Conservation (phyloP, 495 filamentous ascomycete species). For the Xylaria palmicola region DNA sequence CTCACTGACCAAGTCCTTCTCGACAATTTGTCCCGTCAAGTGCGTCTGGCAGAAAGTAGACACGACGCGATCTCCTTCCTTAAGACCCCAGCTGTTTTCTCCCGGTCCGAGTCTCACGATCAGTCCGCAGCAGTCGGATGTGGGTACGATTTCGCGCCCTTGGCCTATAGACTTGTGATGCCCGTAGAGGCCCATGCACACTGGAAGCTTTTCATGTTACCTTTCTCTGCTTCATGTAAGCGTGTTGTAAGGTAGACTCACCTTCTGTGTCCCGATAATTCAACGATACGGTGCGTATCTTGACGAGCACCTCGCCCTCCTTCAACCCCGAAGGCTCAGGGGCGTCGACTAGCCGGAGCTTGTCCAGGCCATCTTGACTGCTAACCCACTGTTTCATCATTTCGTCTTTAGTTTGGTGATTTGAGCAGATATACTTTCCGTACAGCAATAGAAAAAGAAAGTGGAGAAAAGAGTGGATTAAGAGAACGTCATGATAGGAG, state of each 20-base stretch:
- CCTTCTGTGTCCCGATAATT: slow-evolving; percentile 60
- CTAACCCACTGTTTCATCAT: slow-evolving; percentile 48
- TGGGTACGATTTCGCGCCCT: slow-evolving; percentile 33
- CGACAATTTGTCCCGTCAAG: slow-evolving; percentile 38
- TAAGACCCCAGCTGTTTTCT: slow-evolving; percentile 19
- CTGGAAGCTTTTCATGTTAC: slow-evolving; percentile 25
- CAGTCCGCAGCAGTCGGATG: slow-evolving; percentile 46
- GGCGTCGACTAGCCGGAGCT: slow-evolving; percentile 22
- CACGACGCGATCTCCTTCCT: slow-evolving; percentile 43
- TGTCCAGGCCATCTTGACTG: slow-evolving; percentile 27
- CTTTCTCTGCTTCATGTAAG: background rate
- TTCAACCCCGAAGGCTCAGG: slow-evolving; percentile 36
- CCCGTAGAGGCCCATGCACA: slow-evolving; percentile 56
- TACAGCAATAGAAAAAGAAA: background rate
- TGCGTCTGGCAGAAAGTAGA: slow-evolving; percentile 44
- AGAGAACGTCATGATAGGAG: too few species aligned
- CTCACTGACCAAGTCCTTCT: slow-evolving; percentile 25
- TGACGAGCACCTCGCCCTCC: slow-evolving; percentile 55
- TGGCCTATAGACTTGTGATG: slow-evolving; percentile 48
- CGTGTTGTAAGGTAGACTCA: slow-evolving; percentile 1
- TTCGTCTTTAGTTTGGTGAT: background rate
- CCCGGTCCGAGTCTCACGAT: slow-evolving; percentile 30
- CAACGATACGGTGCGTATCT: slow-evolving; percentile 53
- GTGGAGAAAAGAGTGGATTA: background rate
- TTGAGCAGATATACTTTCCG: slow-evolving; percentile 16